These are phyloP conservation scores for Phylloporus sp. DNA, from an alignment of 768 basidiomycete species.

Conservation along the genomic window DNA sequence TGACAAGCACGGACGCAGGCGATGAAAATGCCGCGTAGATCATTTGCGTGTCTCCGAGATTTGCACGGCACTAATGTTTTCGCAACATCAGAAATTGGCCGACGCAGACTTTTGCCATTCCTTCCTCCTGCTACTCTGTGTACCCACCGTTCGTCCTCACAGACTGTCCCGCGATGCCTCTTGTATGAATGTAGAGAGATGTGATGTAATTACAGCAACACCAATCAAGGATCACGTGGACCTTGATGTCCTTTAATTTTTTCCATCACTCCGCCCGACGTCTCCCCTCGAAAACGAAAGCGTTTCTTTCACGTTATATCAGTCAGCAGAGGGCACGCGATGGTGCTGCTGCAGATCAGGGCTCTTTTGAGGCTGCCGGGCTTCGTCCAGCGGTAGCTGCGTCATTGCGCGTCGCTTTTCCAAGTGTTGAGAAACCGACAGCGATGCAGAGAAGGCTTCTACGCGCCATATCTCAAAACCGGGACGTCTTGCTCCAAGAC, in stretches of 20 bases:
- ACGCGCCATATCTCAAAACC: conserved; percentile 51
- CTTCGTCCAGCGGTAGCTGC: conserved; percentile 46
- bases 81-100: conserved; percentile 3
- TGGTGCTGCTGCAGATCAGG: conserved; percentile 1
- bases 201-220: conserved; percentile 8
- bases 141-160: conserved; percentile 29
- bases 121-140: conserved; percentile 3
- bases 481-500: conserved; percentile 66
- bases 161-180: neutral
- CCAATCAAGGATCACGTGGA: conserved; percentile 12
- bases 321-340: conserved; percentile 19
- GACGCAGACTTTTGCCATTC: neutral
- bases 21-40: conserved; percentile 9
- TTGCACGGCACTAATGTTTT: conserved; percentile 1
- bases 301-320: conserved; percentile 24
- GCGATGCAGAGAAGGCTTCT: conserved; percentile 57
- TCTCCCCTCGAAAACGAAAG: conserved; percentile 18
- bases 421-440: conserved; percentile 55
- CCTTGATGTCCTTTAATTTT: conserved; percentile 25
- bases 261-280: conserved; percentile 9
- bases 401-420: conserved; percentile 58
- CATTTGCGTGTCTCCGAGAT: neutral
- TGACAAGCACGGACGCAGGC: conserved; percentile 7
- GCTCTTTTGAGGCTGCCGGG: conserved; percentile 50
- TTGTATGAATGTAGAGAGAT: conserved; percentile 1